A percentile compares a stretch with the other conserved stretches of the same genome.
These are phyloP conservation scores for Tolypocladium amazonense DNA, from an alignment of 2,329 filamentous ascomycete genomes.

Conservation along the genomic window DNA sequence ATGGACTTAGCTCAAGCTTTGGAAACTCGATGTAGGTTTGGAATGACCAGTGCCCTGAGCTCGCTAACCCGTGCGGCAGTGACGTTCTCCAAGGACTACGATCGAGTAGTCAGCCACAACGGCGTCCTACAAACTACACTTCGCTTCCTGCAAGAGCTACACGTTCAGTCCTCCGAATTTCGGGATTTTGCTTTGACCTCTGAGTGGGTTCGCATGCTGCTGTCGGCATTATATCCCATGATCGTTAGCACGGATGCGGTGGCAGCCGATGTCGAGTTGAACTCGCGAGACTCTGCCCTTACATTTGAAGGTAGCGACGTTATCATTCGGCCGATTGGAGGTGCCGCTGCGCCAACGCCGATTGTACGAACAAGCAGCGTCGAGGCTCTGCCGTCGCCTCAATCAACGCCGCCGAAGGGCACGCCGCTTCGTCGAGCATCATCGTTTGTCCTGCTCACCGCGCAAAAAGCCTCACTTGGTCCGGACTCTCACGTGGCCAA, in stretches of 20 bases:
- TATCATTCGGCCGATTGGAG: slow-evolving; percentile 61
- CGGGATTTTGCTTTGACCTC: slow-evolving; percentile 73
- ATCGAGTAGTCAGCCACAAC: slow-evolving; percentile 40
- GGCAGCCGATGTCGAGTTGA: slow-evolving; percentile 75
- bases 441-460: slow-evolving; percentile 81
- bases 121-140: slow-evolving; percentile 65
- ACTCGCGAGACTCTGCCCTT: slow-evolving; percentile 68
- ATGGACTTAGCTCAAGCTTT: slow-evolving; percentile 57
- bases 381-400: slow-evolving; percentile 35
- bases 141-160: slow-evolving; percentile 68
- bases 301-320: slow-evolving; percentile 82
- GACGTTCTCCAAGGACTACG: slow-evolving; percentile 26
- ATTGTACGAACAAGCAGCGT: slow-evolving; percentile 63
- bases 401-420: slow-evolving; percentile 38
- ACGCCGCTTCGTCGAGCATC: slow-evolving; percentile 68
- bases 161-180: slow-evolving; percentile 66
- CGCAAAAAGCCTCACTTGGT: slow-evolving; percentile 48
- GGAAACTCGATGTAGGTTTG: slow-evolving; percentile 38
- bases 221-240: slow-evolving; percentile 75
- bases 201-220: slow-evolving; percentile 69
- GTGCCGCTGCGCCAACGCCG: slow-evolving; percentile 48
- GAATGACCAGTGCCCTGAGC: no score
- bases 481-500: slow-evolving; percentile 34
- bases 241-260: slow-evolving; percentile 80
- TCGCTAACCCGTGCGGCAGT: slow-evolving; percentile 10